Base-by-base conservation (phyloP, 169 alveolate genomes). In the Cryptosporidium ubiquitum region DNA sequence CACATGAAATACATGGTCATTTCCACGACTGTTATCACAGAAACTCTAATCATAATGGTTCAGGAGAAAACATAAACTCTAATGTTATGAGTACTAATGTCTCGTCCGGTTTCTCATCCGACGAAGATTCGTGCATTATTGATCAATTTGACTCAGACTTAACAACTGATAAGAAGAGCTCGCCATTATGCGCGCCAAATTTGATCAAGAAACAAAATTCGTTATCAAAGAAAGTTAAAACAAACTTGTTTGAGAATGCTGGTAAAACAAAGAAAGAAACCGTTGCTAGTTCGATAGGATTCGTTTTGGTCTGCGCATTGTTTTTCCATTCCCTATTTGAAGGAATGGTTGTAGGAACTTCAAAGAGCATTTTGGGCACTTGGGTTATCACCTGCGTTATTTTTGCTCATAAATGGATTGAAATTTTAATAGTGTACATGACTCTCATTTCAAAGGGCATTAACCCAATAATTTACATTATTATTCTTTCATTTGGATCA, bases 371-470 rank as follows among this genome's bases (percentile, higher is more conserved):
- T 35, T n/a, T 40, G 58, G 75, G 68, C 1, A 79, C 75, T 29
- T 79, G 89, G 89, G 52, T 79, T 26, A 29, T 64, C 26, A 61
- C 89, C 14, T 14, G 68, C 23, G 89, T 79, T 26, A 64, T 79
- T 23, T 58, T 79, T 79, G 89, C 89, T n/a, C 89, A 79, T 61
- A 79, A 79, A 42, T 79, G 89, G 89, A 79, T 79, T 79, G 89
- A 79, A 31, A 79, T 66, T 5, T 44, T 79, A 26, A 79, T 79
- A 9, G 89, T 79, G 2, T 79, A 47, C 61, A 42, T 79, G 49
- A 79, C 89, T 37, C 64, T 79, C 2, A 7, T 47, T 5, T 26
- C 89, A 35, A 58, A 39, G 66, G 75, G 89, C 20, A 31, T 79
- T 10, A 79, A 79, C 39, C 89, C 89, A 7, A 5, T 79, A 29